These are phyloP conservation scores for Hypoxylon rickii DNA, from an alignment of 495 filamentous ascomycete genomes.

Conservation along the genomic window DNA sequence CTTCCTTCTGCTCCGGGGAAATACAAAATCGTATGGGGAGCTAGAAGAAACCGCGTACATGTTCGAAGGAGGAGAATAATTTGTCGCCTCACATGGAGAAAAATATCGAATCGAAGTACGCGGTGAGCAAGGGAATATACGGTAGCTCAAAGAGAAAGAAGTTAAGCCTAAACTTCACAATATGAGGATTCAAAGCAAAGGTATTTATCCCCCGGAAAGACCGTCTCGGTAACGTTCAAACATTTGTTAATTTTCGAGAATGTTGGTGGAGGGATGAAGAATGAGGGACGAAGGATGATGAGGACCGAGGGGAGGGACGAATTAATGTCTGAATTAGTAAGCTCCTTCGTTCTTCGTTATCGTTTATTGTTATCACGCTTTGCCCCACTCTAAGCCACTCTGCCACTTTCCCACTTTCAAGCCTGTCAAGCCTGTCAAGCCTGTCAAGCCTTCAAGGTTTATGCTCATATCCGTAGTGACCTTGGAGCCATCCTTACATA, in stretches of 20 bases:
- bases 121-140: not conserved
- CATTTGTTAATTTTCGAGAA: not conserved
- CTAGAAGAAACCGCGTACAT: slow-evolving; percentile 43
- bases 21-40: slow-evolving; percentile 36
- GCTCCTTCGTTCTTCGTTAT: slow-evolving; percentile 10
- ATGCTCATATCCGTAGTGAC: no score
- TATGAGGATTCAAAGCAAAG: not conserved
- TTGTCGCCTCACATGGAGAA: slow-evolving; percentile 40
- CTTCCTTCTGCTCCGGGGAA: slow-evolving; percentile 41
- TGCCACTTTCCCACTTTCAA: not conserved
- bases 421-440: no score
- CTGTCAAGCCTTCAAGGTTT: no score
- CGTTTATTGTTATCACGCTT: slow-evolving; percentile 17
- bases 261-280: slow-evolving; percentile 6
- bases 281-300: no score
- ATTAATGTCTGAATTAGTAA: slow-evolving; percentile 23
- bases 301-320: no score
- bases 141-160: no score
- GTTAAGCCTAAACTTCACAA: no score
- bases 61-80: slow-evolving; percentile 33
- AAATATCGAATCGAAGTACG: slow-evolving; percentile 3
- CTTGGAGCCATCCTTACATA: no score
- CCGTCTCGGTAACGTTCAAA: slow-evolving; percentile 3
- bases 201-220: not conserved
- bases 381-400: not conserved